Percentiles rank a stretch among this genome's conserved stretches.
phyloP scores from a whole-genome alignment of 2,329 filamentous ascomycete genomes.

The Onygenales sp. region DNA sequence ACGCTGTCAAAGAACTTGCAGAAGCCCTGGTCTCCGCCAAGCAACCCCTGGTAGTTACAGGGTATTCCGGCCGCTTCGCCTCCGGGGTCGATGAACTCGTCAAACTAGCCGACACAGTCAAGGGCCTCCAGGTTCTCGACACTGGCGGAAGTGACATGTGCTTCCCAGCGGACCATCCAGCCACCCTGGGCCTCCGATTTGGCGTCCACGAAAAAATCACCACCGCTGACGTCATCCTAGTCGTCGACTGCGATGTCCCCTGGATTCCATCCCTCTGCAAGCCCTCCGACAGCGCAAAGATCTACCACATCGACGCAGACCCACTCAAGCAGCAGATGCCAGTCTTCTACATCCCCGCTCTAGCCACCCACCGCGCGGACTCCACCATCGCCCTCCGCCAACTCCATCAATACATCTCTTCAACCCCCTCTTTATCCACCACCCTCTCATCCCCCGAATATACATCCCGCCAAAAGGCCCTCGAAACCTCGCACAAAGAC shows the following conservation, averaged over 20 bases:
- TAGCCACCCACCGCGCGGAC: constrained; percentile 58
- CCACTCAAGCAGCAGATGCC: constrained; percentile 65
- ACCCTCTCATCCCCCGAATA: constrained; percentile 35
- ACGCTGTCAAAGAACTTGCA: constrained; percentile 36
- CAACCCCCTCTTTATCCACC: constrained; percentile 34
- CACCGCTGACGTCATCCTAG: constrained; percentile 72
- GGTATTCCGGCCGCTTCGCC: constrained; percentile 40
- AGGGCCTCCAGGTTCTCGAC: constrained; percentile 42
- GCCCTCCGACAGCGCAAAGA: constrained; percentile 46
- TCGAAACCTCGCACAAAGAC: constrained; percentile 50
- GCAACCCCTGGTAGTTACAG: constrained; percentile 40
- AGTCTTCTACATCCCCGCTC: constrained; percentile 59
- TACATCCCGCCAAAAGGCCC: constrained; percentile 40
- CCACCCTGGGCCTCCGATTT: constrained; percentile 61
- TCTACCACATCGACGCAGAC: constrained; percentile 58
- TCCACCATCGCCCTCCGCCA: constrained; percentile 58
- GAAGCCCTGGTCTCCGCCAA: constrained; percentile 37
- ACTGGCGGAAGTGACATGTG: constrained; percentile 45
- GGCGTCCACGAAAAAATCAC: constrained; percentile 64
- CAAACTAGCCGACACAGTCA: constrained; percentile 37
- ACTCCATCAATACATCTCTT: constrained; percentile 52
- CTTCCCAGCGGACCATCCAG: constrained; percentile 39
- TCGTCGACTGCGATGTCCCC: constrained; percentile 82
- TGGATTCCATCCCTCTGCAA: constrained; percentile 77
- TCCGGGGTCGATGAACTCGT: constrained; percentile 37